Evolutionary conservation across 306 rosid species (phyloP).

Genomic region (Abrus pulchellus): DNA sequence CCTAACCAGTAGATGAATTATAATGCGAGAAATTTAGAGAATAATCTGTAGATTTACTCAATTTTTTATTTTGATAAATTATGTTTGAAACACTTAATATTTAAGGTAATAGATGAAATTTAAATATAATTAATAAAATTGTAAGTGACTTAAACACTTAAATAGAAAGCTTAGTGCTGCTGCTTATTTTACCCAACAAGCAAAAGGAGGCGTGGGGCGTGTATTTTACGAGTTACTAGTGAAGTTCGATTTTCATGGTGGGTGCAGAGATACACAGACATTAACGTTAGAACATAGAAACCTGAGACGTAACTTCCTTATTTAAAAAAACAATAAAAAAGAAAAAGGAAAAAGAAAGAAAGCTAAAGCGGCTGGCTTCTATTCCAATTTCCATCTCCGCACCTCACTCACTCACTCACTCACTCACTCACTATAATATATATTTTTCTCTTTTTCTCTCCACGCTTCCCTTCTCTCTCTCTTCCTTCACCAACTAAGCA

Average conservation of each 20-base stretch:
- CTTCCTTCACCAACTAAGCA: constrained; percentile 69
- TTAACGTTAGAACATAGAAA: constrained; percentile 29
- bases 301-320: neutral
- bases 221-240: neutral
- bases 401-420: neutral
- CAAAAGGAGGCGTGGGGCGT: neutral
- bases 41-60: too few species aligned
- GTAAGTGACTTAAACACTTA: too few species aligned
- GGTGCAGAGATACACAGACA: neutral
- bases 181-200: neutral
- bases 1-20: too few species aligned
- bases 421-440: constrained; percentile 19
- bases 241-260: neutral
- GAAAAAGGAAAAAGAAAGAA: constrained; percentile 33
- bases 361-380: constrained; percentile 43
- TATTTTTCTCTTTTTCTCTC: constrained; percentile 36
- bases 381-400: neutral
- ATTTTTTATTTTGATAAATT: too few species aligned
- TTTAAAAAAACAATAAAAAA: constrained; percentile 24
- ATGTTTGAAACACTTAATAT: too few species aligned
- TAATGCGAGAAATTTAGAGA: too few species aligned
- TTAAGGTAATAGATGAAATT: too few species aligned
- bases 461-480: constrained; percentile 44
- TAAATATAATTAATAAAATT: too few species aligned
- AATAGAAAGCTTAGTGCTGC: too few species aligned